Percentiles rank a stretch among this genome's conserved stretches.
Conservation (phyloP, 2,329 filamentous ascomycete species). For the Endoconidiophora polonica region DNA sequence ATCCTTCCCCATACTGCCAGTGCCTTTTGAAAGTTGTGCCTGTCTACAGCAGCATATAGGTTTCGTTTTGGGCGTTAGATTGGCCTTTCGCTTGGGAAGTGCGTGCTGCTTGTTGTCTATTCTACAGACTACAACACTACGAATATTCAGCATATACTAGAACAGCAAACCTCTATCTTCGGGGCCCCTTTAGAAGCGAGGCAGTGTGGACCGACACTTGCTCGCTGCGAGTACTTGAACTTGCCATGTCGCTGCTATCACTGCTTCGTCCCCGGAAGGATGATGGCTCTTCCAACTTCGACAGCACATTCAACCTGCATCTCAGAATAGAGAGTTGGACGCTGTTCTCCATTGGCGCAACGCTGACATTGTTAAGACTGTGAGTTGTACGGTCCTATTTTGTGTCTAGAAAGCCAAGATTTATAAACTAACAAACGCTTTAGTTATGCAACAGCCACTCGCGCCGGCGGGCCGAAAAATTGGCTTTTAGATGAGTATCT, state of each 20-base stretch:
- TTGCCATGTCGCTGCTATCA: slow-evolving; percentile 1
- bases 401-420: not conserved
- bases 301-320: slow-evolving; percentile 7
- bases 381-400: not conserved
- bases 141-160: too few species aligned
- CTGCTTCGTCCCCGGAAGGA: slow-evolving; percentile 2
- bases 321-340: slow-evolving; percentile 11
- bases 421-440: not conserved
- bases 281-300: slow-evolving; percentile 9
- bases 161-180: too few species aligned
- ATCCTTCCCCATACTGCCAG: too few species aligned
- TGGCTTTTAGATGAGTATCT: slow-evolving; percentile 13
- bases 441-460: slow-evolving; percentile 10
- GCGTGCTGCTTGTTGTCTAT: too few species aligned
- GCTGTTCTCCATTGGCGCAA: slow-evolving; percentile 8
- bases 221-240: too few species aligned
- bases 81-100: too few species aligned
- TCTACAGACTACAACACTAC: too few species aligned
- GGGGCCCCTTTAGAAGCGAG: too few species aligned
- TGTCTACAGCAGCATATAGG: too few species aligned
- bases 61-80: too few species aligned
- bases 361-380: slow-evolving; percentile 9
- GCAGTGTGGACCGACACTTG: too few species aligned
- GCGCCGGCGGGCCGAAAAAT: slow-evolving; percentile 10
- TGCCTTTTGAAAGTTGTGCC: too few species aligned